Conservation (phyloP, 352 stramenopile genomes). For the Aphanomyces invadans region DNA sequence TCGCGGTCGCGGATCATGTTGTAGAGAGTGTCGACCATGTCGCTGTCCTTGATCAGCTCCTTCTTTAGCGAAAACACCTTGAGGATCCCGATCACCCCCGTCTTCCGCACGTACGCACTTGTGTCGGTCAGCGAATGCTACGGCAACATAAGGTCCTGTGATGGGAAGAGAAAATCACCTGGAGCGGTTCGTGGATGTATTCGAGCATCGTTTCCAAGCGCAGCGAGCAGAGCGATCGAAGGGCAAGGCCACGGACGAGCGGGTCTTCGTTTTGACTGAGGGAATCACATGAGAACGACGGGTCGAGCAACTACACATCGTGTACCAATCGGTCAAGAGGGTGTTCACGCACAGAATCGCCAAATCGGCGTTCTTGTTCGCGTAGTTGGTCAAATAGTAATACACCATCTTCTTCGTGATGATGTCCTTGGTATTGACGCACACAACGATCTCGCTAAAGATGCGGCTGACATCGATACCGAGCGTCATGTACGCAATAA, state of each 20-base stretch:
- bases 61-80: slow-evolving; percentile 93
- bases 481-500: slow-evolving; percentile 99
- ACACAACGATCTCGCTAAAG: slow-evolving; percentile 99
- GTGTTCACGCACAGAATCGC: slow-evolving; percentile 99
- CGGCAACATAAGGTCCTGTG: slow-evolving; percentile 27
- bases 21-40: slow-evolving; percentile 97
- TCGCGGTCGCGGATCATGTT: slow-evolving; percentile 98
- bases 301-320: too few relatives aligned
- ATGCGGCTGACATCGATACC: slow-evolving; percentile 98
- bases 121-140: slow-evolving; percentile 90
- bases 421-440: slow-evolving; percentile 95
- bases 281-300: not conserved
- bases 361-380: slow-evolving; percentile 96
- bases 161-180: slow-evolving; percentile 11
- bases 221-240: slow-evolving; percentile 95
- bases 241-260: slow-evolving; percentile 95
- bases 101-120: slow-evolving; percentile 98
- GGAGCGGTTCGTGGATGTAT: slow-evolving; percentile 93
- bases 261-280: slow-evolving; percentile 93
- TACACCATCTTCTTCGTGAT: slow-evolving; percentile 99
- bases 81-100: slow-evolving; percentile 97
- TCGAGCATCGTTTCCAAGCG: slow-evolving; percentile 96
- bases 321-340: slow-evolving; percentile 96
- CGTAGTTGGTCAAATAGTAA: slow-evolving; percentile 99
- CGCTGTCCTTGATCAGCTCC: slow-evolving; percentile 87